Conservation (phyloP, 2,329 filamentous ascomycete species). For the Malbranchea zuffiana region DNA sequence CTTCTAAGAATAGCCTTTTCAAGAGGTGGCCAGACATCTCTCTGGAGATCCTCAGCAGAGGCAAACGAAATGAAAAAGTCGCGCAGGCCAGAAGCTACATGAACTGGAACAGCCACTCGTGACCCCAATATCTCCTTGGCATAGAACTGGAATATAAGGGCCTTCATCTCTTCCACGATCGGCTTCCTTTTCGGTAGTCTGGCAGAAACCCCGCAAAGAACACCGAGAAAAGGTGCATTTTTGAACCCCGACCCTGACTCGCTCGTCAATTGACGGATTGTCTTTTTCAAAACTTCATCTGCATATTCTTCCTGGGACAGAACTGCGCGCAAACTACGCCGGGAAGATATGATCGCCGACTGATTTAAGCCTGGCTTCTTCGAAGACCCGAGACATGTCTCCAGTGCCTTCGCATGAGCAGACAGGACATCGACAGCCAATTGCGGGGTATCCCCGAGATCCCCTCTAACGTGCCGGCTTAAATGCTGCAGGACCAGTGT, state of each 20-base stretch:
- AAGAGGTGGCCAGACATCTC: constrained; percentile 64
- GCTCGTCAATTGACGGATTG: constrained; percentile 55
- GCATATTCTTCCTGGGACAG: constrained; percentile 50
- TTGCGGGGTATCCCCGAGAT: constrained; percentile 53
- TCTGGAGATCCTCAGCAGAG: constrained; percentile 60
- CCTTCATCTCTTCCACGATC: constrained; percentile 54
- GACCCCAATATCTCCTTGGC: constrained; percentile 75
- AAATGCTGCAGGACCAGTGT: constrained; percentile 65
- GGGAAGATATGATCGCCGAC: constrained; percentile 65
- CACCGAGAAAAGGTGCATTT: constrained; percentile 68
- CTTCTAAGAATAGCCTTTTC: constrained; percentile 83
- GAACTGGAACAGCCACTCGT: constrained; percentile 55
- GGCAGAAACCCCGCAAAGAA: constrained; percentile 76
- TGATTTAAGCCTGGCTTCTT: constrained; percentile 55
- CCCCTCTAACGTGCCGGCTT: constrained; percentile 34
- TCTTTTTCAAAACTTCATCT: constrained; percentile 50
- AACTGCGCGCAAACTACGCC: constrained; percentile 66
- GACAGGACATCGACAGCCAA: constrained; percentile 50
- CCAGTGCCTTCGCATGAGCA: constrained; percentile 61
- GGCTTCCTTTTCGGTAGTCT: constrained; percentile 55
- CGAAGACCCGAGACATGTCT: constrained; percentile 60
- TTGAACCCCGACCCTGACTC: constrained; percentile 56
- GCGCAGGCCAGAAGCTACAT: constrained; percentile 60
- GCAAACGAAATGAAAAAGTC: constrained; percentile 78
- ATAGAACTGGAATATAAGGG: constrained; percentile 71